Conservation (phyloP, 139 green algal genomes). For the Pseudopediastrum boryanum region DNA sequence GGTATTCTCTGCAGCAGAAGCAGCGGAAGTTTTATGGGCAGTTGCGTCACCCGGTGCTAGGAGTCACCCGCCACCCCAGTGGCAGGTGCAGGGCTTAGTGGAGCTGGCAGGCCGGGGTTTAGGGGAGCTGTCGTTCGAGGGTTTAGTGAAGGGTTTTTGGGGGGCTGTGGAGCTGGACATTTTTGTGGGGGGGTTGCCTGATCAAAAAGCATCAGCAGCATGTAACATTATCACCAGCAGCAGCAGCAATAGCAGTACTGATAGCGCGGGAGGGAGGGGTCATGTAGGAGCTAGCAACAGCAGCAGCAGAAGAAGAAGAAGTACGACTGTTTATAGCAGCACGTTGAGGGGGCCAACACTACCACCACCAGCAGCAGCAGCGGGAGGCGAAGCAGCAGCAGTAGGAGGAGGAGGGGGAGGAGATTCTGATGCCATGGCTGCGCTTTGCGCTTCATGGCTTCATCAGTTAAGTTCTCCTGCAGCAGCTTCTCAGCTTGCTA, state of each 20-base stretch:
- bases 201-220: too few species aligned
- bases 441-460: too few species aligned
- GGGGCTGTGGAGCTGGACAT: neutral
- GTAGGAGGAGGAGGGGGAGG: neutral
- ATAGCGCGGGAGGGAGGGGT: neutral
- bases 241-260: neutral
- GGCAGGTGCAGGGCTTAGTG: too few species aligned
- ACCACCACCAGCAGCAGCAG: neutral
- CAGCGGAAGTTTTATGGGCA: too few species aligned
- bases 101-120: neutral
- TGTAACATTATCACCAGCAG: neutral
- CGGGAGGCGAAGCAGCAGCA: neutral
- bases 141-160: conserved; percentile 15
- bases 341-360: neutral
- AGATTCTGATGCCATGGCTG: too few species aligned
- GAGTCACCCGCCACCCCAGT: too few species aligned
- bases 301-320: conserved; percentile 22
- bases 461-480: neutral
- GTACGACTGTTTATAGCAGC: neutral
- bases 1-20: conserved; percentile 20
- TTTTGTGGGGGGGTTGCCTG: too few species aligned
- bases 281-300: neutral
- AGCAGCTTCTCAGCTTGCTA: neutral
- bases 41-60: too few species aligned
- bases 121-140: neutral